Evolutionary conservation across 2,329 filamentous ascomycete species (phyloP).

Genomic region (Ophiostoma tasmaniense): DNA sequence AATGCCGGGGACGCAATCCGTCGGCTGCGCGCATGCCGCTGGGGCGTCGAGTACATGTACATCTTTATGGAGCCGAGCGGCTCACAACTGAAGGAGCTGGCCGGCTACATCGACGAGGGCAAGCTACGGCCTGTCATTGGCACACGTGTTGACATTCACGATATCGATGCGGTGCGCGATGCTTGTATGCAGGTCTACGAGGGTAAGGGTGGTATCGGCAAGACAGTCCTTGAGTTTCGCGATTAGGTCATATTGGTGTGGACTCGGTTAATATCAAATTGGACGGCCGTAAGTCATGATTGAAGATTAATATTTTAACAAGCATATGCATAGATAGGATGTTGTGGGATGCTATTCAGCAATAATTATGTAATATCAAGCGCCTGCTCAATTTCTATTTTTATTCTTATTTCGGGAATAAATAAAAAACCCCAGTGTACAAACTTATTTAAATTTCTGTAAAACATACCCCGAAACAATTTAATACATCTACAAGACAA

Average conservation of each 20-base stretch:
- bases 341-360: too few species aligned
- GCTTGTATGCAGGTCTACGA: neutral
- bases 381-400: too few species aligned
- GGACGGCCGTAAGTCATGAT: too few species aligned
- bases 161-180: neutral
- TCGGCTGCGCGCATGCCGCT: slow-evolving; percentile 8
- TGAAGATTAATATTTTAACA: too few species aligned
- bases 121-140: slow-evolving; percentile 8
- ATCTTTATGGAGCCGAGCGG: slow-evolving; percentile 7
- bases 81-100: neutral
- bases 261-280: too few species aligned
- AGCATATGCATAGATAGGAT: too few species aligned
- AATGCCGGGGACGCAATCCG: slow-evolving; percentile 6
- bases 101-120: neutral
- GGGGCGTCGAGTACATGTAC: slow-evolving; percentile 13
- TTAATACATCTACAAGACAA: too few species aligned
- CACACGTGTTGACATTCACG: neutral
- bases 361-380: too few species aligned
- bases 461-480: too few species aligned
- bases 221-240: slow-evolving; percentile 3
- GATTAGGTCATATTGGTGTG: neutral
- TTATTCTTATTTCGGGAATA: too few species aligned
- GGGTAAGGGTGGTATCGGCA: slow-evolving; percentile 10
- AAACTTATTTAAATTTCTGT: too few species aligned
- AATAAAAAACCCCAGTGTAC: too few species aligned